These are phyloP conservation scores for Dictyostelium purpureum DNA, from an alignment of 78 protist species.

Conservation along the genomic window DNA sequence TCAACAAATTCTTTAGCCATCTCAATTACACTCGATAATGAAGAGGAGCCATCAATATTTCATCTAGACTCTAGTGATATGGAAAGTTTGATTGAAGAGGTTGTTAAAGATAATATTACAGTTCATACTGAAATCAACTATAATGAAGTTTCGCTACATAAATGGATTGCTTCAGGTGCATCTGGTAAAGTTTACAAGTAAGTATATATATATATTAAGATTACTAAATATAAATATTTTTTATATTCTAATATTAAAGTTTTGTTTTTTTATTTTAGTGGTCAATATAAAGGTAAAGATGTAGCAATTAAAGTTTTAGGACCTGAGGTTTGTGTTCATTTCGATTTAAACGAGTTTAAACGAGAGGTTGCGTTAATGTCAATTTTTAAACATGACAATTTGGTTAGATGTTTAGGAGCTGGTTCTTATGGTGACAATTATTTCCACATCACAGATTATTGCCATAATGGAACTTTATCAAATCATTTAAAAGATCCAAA, in stretches of 20 bases:
- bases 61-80: conserved; percentile 6
- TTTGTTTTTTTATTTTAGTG: neutral
- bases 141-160: conserved; percentile 1
- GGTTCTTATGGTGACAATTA: conserved; percentile 21
- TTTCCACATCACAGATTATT: conserved; percentile 47
- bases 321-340: conserved; percentile 46
- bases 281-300: conserved; percentile 41
- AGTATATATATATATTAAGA: neutral
- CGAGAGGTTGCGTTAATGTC: conserved; percentile 64
- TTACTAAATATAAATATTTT: neutral
- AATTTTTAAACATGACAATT: conserved; percentile 40
- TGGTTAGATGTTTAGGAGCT: conserved; percentile 62
- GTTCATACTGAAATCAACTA: conserved; percentile 43
- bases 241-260: neutral
- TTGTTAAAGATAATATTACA: conserved; percentile 28
- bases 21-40: neutral
- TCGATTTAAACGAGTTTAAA: conserved; percentile 40
- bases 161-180: conserved; percentile 67
- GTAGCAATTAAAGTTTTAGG: conserved; percentile 68
- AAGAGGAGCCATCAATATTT: neutral
- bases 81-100: conserved; percentile 33
- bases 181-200: conserved; percentile 56
- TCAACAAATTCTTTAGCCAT: neutral
- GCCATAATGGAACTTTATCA: conserved; percentile 25
- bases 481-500: conserved; percentile 2